Conservation (phyloP, 306 rosid species). For the Cicer pinnatifidum region DNA sequence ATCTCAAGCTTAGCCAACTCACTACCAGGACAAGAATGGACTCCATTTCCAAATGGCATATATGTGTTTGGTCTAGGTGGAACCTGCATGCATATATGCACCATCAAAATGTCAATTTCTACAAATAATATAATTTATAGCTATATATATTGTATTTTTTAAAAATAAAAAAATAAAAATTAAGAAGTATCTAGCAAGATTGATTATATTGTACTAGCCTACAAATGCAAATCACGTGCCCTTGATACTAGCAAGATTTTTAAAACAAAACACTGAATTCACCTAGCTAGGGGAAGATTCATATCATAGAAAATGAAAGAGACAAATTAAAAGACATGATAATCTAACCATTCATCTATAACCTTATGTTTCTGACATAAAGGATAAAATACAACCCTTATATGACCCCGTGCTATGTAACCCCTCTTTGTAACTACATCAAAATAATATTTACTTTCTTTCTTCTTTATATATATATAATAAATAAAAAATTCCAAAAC, state of each 20-base stretch:
- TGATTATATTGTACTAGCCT: slow-evolving; percentile 33
- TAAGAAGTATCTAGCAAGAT: neutral
- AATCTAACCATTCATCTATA: slow-evolving; percentile 42
- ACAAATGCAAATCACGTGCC: slow-evolving; percentile 70
- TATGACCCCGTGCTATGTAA: neutral
- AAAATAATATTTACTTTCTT: neutral
- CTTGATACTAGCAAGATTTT: slow-evolving; percentile 48
- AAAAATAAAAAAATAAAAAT: neutral
- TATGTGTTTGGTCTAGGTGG: slow-evolving; percentile 88
- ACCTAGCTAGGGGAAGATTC: slow-evolving; percentile 47
- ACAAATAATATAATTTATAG: too few species aligned
- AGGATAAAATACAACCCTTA: slow-evolving; percentile 43
- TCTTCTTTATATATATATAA: too few species aligned
- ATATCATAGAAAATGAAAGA: slow-evolving; percentile 50
- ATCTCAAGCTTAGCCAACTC: slow-evolving; percentile 93
- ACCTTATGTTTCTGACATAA: slow-evolving; percentile 57
- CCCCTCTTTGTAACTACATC: neutral
- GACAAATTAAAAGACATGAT: slow-evolving; percentile 51
- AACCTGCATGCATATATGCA: slow-evolving; percentile 50
- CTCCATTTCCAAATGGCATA: slow-evolving; percentile 93
- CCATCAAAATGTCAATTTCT: slow-evolving; percentile 39
- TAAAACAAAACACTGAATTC: slow-evolving; percentile 13
- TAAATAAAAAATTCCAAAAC: too few species aligned
- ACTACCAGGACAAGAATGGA: slow-evolving; percentile 96
- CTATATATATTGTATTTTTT: too few species aligned